Base-by-base conservation (phyloP, 257 asterid species). In the Echites panduratus region DNA sequence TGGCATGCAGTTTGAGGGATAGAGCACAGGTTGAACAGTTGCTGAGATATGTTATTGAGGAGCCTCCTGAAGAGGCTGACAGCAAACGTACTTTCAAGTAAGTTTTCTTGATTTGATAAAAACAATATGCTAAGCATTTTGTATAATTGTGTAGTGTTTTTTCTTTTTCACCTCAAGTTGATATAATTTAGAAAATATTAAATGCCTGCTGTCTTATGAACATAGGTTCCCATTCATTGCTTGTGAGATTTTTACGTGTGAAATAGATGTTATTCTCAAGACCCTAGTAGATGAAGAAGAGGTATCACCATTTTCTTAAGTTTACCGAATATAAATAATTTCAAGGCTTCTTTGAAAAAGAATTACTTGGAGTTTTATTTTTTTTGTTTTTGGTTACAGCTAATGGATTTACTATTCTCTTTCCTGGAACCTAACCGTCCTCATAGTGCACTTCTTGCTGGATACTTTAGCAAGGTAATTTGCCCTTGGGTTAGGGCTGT, bases 171-270 rank as follows among this genome's bases (percentile, higher is more conserved):
- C 38, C 64, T 6, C 45, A 8, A 22, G 24, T 57, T 24, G 16
- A 22, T 24, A 9, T 24, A 24, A 57, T 9, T 38, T 63, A 5
- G 47, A 63, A 32, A 17, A 32, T 32, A 35, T 63, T 35, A 5
- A 16, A 9, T 0, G 27, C 26, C 35, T 35, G 67, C 68, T 35
- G 29, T 45, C 29, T 74, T 66, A 64, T 70, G 59, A 35, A 41
- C 78, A 53, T 85, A 95, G 99, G 94, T 92, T 95, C 78, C 99
- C 99, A 50, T 95, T 95, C 79, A 86, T 95, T 81, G 92, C 99
- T 17, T 92, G 97, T 84, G 99, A 95, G 88, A 83, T 92, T 67
- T 92, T 95, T 81, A 90, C 98, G 1, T 95, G 99, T 66, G 99
- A 95, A 83, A 95, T 95, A 70, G 99, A 95, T 77, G 97, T 92